A percentile compares a stretch with the other conserved stretches of the same genome.
These are phyloP conservation scores for Imleria badia DNA, from an alignment of 768 basidiomycete species.

Conservation along the genomic window DNA sequence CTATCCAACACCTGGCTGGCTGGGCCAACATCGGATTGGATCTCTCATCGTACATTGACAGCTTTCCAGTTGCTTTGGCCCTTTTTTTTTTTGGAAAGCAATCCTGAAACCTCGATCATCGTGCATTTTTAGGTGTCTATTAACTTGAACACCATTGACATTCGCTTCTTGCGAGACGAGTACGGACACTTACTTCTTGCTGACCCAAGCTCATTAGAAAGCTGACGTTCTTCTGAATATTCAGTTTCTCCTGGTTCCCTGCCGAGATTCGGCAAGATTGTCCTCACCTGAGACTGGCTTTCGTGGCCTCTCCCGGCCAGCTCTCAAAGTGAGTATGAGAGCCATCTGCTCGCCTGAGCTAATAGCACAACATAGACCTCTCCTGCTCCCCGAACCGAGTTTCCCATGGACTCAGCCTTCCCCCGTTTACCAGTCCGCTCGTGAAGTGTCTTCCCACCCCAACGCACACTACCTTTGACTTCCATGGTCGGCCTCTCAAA, in stretches of 20 bases:
- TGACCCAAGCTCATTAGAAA: not conserved
- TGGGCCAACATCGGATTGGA: not conserved
- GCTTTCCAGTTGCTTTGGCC: not conserved
- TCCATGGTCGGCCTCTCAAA: not conserved
- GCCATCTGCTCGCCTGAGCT: not conserved
- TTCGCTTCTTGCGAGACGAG: not conserved
- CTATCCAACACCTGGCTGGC: too few species aligned
- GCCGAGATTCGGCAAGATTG: too few species aligned
- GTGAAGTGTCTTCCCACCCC: not conserved
- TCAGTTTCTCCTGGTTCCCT: too few species aligned
- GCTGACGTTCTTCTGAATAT: not conserved
- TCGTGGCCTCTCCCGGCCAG: not conserved
- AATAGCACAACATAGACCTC: not conserved
- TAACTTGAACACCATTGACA: not conserved
- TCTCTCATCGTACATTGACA: not conserved
- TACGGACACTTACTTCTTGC: not conserved
- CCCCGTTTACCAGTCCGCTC: too few species aligned
- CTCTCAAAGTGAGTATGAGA: not conserved
- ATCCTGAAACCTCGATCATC: too few species aligned
- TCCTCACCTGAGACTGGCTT: too few species aligned
- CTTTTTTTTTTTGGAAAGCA: not conserved
- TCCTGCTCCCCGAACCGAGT: not conserved
- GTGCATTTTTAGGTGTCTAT: not conserved
- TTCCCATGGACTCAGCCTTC: not conserved
- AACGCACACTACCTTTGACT: not conserved